Percentiles rank a stretch among this genome's conserved stretches.
These are phyloP conservation scores for Knoxia roxburghii DNA, from an alignment of 257 asterid species.

Conservation along the genomic window DNA sequence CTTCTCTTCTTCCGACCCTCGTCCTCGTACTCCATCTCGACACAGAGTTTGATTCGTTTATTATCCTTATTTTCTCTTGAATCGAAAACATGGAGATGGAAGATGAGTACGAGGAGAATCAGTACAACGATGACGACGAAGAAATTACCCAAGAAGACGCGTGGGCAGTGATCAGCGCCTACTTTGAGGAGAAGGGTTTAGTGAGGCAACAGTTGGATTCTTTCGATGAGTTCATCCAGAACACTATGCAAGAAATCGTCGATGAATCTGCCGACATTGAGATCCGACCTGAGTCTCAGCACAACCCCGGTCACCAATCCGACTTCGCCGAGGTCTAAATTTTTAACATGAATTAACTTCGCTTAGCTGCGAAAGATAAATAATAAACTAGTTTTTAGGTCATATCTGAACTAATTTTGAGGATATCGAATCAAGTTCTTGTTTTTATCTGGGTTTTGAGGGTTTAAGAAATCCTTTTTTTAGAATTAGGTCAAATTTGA, in stretches of 20 bases:
- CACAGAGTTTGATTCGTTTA: no score
- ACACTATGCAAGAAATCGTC: conserved; percentile 97
- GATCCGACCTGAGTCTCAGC: conserved; percentile 97
- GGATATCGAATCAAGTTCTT: no score
- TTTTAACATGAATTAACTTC: not conserved
- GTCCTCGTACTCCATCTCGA: no score
- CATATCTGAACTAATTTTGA: not conserved
- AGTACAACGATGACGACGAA: conserved; percentile 48
- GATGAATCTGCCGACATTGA: conserved; percentile 91
- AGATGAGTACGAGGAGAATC: conserved; percentile 45
- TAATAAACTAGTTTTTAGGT: not conserved
- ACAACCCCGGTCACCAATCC: conserved; percentile 85
- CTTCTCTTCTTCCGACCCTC: no score
- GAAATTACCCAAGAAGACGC: conserved; percentile 97
- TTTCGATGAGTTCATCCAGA: conserved; percentile 92
- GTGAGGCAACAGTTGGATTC: conserved; percentile 96
- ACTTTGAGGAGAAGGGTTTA: conserved; percentile 90
- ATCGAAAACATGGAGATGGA: no score
- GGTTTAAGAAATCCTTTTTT: not conserved
- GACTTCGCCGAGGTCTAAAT: conserved; percentile 78
- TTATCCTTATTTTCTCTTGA: no score
- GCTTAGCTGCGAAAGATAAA: not conserved
- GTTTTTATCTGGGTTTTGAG: not conserved
- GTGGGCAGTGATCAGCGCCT: conserved; percentile 97
- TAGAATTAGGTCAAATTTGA: not conserved